These are phyloP conservation scores for Hericium alpestre DNA, from an alignment of 768 basidiomycete species.

Conservation along the genomic window DNA sequence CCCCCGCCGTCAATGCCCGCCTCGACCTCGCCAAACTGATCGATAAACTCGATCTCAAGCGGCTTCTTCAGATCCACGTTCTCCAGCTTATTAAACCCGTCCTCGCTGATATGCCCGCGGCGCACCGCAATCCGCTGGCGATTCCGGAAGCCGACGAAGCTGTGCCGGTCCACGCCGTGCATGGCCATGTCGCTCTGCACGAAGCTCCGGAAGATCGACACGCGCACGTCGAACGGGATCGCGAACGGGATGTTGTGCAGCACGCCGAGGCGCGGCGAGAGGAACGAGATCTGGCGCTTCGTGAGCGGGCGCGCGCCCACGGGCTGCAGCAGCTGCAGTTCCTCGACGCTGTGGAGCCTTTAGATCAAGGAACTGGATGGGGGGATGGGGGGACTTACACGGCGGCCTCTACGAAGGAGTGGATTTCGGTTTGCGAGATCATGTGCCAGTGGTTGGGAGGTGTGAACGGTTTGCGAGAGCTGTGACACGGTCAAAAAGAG, in stretches of 20 bases:
- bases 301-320: slow-evolving; percentile 26
- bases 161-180: slow-evolving; percentile 5
- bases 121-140: slow-evolving; percentile 41
- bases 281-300: slow-evolving; percentile 60
- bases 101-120: slow-evolving; percentile 73
- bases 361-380: background rate
- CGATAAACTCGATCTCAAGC: slow-evolving; percentile 85
- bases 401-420: slow-evolving; percentile 78
- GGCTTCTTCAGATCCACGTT: slow-evolving; percentile 74
- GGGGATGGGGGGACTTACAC: slow-evolving; percentile 35
- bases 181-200: slow-evolving; percentile 49
- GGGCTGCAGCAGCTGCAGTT: slow-evolving; percentile 36
- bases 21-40: slow-evolving; percentile 78
- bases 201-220: slow-evolving; percentile 81
- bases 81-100: slow-evolving; percentile 78
- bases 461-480: slow-evolving; percentile 77
- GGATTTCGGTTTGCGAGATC: slow-evolving; percentile 45
- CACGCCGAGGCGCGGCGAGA: slow-evolving; percentile 81
- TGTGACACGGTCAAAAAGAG: slow-evolving; percentile 21
- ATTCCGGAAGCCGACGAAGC: slow-evolving; percentile 8
- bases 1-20: slow-evolving; percentile 95
- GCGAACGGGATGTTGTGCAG: slow-evolving; percentile 95
- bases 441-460: slow-evolving; percentile 81
- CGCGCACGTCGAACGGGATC: slow-evolving; percentile 86
- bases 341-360: slow-evolving; percentile 45